A percentile compares a stretch with the other conserved stretches of the same genome.
Conservation (phyloP, 1,284 basidiomycete genomes). For the Ceratobasidium theobromae region DNA sequence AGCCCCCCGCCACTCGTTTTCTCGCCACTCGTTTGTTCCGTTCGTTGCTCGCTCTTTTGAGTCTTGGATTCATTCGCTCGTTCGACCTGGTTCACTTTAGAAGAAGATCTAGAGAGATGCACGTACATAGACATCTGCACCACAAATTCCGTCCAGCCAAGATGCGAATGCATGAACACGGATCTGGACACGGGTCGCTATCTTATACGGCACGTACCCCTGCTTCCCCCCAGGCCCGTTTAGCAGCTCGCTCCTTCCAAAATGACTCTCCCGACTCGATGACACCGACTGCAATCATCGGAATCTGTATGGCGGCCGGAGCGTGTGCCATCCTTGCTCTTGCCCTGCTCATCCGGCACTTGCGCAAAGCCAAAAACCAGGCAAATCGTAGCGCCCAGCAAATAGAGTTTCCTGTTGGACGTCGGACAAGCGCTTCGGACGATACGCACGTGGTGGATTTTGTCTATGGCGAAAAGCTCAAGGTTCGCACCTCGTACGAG, state of each 20-base stretch:
- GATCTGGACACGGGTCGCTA: too few relatives aligned
- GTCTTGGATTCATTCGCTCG: too few relatives aligned
- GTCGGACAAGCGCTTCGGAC: too few relatives aligned
- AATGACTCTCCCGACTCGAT: background rate
- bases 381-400: too few relatives aligned
- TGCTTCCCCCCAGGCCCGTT: background rate
- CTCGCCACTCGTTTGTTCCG: too few relatives aligned
- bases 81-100: too few relatives aligned
- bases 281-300: background rate
- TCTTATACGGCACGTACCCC: too few relatives aligned
- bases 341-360: background rate
- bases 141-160: slow-evolving; percentile 6
- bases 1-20: too few relatives aligned
- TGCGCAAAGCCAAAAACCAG: background rate
- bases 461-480: slow-evolving; percentile 16
- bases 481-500: slow-evolving; percentile 2
- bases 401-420: too few relatives aligned
- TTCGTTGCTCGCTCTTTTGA: too few relatives aligned
- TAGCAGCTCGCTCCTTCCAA: background rate
- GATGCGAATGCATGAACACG: too few relatives aligned
- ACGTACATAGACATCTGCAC: background rate
- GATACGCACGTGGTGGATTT: slow-evolving; percentile 22
- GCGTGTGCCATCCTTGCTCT: background rate
- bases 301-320: background rate
- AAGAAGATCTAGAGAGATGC: background rate